Percentiles rank a stretch among this genome's conserved stretches.
These are phyloP conservation scores for Hibiscus trionum DNA, from an alignment of 345 rosid genomes.

Conservation along the genomic window DNA sequence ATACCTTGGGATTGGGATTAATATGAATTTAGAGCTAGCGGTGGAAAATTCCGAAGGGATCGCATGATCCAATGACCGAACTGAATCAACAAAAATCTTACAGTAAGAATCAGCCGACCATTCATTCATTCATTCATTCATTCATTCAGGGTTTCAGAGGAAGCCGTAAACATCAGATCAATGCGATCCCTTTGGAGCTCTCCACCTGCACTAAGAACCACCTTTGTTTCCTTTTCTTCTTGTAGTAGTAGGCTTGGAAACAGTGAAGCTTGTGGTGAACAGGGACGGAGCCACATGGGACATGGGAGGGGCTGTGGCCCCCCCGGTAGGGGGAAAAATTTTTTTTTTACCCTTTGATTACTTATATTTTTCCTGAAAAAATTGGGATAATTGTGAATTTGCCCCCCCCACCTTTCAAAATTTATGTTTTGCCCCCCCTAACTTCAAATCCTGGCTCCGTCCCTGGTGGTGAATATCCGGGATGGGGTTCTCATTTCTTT, in stretches of 20 bases:
- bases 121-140: not conserved
- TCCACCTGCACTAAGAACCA: slow-evolving; percentile 35
- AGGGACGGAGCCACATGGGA: too few relatives aligned
- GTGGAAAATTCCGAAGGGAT: slow-evolving; percentile 33
- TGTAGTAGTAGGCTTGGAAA: too few relatives aligned
- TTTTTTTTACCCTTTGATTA: too few relatives aligned
- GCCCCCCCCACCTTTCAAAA: too few relatives aligned
- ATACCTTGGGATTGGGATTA: not conserved
- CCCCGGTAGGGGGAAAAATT: too few relatives aligned
- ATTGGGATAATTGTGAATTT: too few relatives aligned
- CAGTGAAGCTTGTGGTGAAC: not conserved
- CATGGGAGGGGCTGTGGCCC: too few relatives aligned
- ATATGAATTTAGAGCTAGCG: not conserved
- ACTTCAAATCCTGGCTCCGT: too few relatives aligned
- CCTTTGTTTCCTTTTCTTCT: too few relatives aligned
- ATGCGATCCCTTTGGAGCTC: slow-evolving; percentile 76
- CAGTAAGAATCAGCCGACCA: not conserved
- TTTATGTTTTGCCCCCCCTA: too few relatives aligned
- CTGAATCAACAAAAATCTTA: not conserved
- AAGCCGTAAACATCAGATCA: slow-evolving; percentile 31
- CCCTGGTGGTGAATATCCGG: not conserved
- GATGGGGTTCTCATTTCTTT: not conserved
- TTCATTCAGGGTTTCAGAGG: not conserved
- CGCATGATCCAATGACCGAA: slow-evolving; percentile 40
- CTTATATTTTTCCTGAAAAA: too few relatives aligned